Base-by-base conservation (phyloP, 2,329 filamentous ascomycete genomes). In the Calonectria fujianensis region DNA sequence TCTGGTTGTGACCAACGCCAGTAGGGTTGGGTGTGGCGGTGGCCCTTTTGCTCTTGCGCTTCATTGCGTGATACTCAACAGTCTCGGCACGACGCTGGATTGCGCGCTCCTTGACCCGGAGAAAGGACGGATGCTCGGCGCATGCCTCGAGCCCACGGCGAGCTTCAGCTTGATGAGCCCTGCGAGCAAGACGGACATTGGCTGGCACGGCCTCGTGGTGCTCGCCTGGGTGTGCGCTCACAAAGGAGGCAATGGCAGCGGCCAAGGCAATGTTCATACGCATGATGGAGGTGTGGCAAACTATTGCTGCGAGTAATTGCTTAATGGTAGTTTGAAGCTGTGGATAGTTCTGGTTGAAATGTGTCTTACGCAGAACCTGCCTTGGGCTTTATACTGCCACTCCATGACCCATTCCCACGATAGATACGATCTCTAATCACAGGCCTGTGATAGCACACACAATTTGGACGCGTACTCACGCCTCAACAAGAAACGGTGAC, bases 401-500 rank as follows among this genome's bases (percentile, higher is more conserved):
- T 24, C 10, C 45, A 48, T n/a, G 20, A 48, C 13, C 9, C 18
- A 24, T 48, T 48, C 10, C 41, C n/a, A 24, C 45, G 2, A 48
- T 24, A 11, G 0, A n/a, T 45, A 45, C 18, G 18, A 9, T 24
- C n/a, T 1, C 20, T 48, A 5, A 48, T 48, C n/a, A 24, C 45
- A 24, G 13, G 20, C 45, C 6, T 13, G 4, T 24, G 3, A 24
- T 48, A 1, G 45, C 9, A 11, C n/a, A 24, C n/a, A 24, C 45
- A 48, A 24, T 24, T 13, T 48, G 45, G 20, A 48, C 45, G 45
- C 45, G 45, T 48, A 48, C 45, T 48, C 45, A 24, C 9, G 10
- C 45, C 45, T 48, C 45, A 48, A 48, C 45, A 48, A 48, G 45
- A 48, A 48, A 48, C 45, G 20, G 45, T 48, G 45, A 48, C 45